A percentile compares a stretch with the other conserved stretches of the same genome.
phyloP scores from a whole-genome alignment of 257 asterid genomes.

The Cynanchum wilfordii region DNA sequence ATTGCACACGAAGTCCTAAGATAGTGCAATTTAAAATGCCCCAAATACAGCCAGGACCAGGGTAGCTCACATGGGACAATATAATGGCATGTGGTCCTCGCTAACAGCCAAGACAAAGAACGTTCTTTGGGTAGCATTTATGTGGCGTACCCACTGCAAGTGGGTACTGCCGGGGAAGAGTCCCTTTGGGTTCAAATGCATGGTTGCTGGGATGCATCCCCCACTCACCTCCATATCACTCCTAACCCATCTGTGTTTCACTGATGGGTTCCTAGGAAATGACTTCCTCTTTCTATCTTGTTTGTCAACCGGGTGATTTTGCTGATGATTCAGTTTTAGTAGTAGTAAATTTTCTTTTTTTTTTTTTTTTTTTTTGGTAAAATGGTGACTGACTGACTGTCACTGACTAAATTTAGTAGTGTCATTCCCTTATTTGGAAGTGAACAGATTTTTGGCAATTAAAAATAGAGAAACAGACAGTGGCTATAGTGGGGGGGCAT shows the following conservation, averaged over 20 bases:
- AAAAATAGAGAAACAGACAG: not conserved
- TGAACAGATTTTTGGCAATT: not conserved
- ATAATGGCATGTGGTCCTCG: constrained; percentile 18
- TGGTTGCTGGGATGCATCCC: constrained; percentile 22
- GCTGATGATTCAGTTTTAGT: not conserved
- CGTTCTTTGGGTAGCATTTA: constrained; percentile 12
- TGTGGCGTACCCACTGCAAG: constrained; percentile 12
- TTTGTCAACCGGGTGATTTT: too few species aligned
- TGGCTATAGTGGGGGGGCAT: not conserved
- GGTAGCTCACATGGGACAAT: constrained; percentile 22
- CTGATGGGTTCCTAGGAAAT: not conserved
- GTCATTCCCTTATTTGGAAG: not conserved
- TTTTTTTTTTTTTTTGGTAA: not conserved
- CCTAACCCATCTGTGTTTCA: not conserved
- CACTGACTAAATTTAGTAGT: not conserved
- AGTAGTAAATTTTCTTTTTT: not conserved
- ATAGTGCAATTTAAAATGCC: not conserved
- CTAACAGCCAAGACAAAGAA: constrained; percentile 12
- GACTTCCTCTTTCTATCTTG: not conserved
- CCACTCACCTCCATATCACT: not conserved
- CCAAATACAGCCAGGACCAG: constrained; percentile 5
- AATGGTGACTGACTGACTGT: not conserved
- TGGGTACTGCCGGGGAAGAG: constrained; percentile 8
- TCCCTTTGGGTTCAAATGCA: constrained; percentile 7
- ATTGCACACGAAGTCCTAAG: not conserved